Percentiles rank a stretch among this genome's conserved stretches.
Evolutionary conservation across 495 filamentous ascomycete species (phyloP).

Genomic region (Lepidopterella palustris): DNA sequence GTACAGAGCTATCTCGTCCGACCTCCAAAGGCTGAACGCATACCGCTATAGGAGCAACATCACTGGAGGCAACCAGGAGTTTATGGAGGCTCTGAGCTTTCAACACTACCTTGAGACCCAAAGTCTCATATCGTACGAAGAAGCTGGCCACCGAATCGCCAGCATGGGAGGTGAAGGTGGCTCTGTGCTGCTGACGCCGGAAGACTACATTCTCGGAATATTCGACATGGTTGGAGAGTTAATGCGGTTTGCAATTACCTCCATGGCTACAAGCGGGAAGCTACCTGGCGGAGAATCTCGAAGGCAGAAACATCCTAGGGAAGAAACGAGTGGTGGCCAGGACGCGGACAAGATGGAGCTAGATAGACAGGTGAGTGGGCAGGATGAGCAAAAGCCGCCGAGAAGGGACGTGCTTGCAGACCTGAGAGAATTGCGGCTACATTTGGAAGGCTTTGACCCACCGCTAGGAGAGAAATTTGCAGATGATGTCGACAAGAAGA

Average conservation of each 20-base stretch:
- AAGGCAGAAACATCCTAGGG: neutral
- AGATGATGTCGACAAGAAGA: slow-evolving; percentile 68
- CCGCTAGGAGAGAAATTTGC: slow-evolving; percentile 41
- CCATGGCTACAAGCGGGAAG: slow-evolving; percentile 57
- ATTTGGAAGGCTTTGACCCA: slow-evolving; percentile 64
- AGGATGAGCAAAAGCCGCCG: slow-evolving; percentile 28
- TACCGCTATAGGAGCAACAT: slow-evolving; percentile 77
- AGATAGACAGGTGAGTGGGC: slow-evolving; percentile 19
- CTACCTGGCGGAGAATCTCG: slow-evolving; percentile 41
- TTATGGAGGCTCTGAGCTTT: slow-evolving; percentile 80
- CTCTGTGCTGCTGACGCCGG: slow-evolving; percentile 55
- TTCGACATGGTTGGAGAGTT: slow-evolving; percentile 92
- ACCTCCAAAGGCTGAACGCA: slow-evolving; percentile 70
- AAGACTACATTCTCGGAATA: slow-evolving; percentile 86
- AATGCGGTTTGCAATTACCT: slow-evolving; percentile 90
- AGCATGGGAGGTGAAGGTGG: slow-evolving; percentile 20
- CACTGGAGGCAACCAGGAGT: slow-evolving; percentile 77
- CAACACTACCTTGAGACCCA: slow-evolving; percentile 79
- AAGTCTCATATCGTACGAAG: slow-evolving; percentile 58
- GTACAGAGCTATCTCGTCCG: slow-evolving; percentile 59
- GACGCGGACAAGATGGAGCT: slow-evolving; percentile 25
- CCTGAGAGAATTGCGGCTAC: slow-evolving; percentile 63
- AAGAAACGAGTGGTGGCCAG: neutral
- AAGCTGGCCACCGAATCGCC: slow-evolving; percentile 47
- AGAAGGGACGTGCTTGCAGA: slow-evolving; percentile 61